Evolutionary conservation across 352 stramenopile genomes (phyloP), one percentile per base, ranked within the genome.

Genomic region (Phytophthora pluvialis): DNA sequence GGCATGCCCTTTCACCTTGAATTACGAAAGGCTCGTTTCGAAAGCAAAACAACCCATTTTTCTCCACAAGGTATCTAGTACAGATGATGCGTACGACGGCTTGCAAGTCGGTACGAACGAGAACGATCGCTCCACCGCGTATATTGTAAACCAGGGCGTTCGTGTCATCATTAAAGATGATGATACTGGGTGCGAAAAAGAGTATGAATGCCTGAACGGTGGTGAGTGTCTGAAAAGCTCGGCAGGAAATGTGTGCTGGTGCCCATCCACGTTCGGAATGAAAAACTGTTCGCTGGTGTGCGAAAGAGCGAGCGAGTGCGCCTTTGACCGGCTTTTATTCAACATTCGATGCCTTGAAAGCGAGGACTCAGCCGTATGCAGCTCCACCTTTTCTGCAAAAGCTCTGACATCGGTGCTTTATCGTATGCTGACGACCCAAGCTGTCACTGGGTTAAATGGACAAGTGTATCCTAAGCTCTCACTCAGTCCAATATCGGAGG

Each of bases 171-270:
- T 90, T 7, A 54, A 79, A 40, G 83, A 93, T 50, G 77, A 91
- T 33, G 83, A 93, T 58, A 93, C 83, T 29, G 83, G 83, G 10
- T 93, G 83, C 51, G 45, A 50, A 15, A 72, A 63, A 11, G 83
- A 93, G 54, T 93, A 89, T 45, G 42, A 68, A 11, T 93, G 83
- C 26, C 29, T 73, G 28, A 88, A 89, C 38, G 51, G 44, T 13
- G 81, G 83, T 11, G 39, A 50, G 3, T 93, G 83, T 51, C 43
- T 77, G 3, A 40, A 44, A 26, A 62, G n/a, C 11, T 59, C 59
- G 12, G 33, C 15, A 0, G 65, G 71, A 9, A 78, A 78, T 55
- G 51, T 80, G 8, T 90, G 80, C 35, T 65, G 57, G 32, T 93
- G 83, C 39, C 71, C 74, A 0, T 47, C 65, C 36, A 80, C 67